Percentiles rank a stretch among this genome's conserved stretches.
Conservation (phyloP, 2,329 filamentous ascomycete species). For the Cytospora chrysosperma region DNA sequence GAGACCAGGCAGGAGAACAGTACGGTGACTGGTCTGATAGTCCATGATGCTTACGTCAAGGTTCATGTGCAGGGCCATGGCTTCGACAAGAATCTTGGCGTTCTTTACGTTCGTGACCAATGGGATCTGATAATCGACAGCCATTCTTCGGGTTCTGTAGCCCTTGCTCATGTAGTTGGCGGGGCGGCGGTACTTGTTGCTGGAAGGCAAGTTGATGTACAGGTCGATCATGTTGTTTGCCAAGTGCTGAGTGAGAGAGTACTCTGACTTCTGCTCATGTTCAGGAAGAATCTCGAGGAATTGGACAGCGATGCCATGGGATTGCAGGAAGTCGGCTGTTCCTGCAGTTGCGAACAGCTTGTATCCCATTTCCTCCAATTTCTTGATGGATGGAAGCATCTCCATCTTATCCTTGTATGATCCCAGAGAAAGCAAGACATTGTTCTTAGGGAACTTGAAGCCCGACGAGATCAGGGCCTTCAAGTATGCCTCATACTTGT, state of each 20-base stretch:
- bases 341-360: slow-evolving; percentile 95
- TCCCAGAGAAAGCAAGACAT: slow-evolving; percentile 92
- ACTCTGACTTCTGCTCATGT: slow-evolving; percentile 89
- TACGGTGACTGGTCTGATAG: slow-evolving; percentile 86
- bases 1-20: slow-evolving; percentile 69
- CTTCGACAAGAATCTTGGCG: slow-evolving; percentile 94
- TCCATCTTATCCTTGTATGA: slow-evolving; percentile 98
- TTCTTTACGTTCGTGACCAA: slow-evolving; percentile 99
- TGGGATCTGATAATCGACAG: slow-evolving; percentile 94
- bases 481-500: slow-evolving; percentile 97
- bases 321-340: slow-evolving; percentile 93
- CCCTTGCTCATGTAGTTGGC: slow-evolving; percentile 99
- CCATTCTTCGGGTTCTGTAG: slow-evolving; percentile 95
- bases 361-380: slow-evolving; percentile 86
- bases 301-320: slow-evolving; percentile 88
- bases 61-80: slow-evolving; percentile 84
- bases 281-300: slow-evolving; percentile 86
- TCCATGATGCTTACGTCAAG: slow-evolving; percentile 81
- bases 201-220: slow-evolving; percentile 99
- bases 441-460: slow-evolving; percentile 94
- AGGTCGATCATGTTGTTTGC: slow-evolving; percentile 97
- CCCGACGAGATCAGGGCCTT: slow-evolving; percentile 95
- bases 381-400: slow-evolving; percentile 89
- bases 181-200: slow-evolving; percentile 92
- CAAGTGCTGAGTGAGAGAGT: slow-evolving; percentile 93